Conservation (phyloP, 768 basidiomycete species). For the Tricholoma sp. region DNA sequence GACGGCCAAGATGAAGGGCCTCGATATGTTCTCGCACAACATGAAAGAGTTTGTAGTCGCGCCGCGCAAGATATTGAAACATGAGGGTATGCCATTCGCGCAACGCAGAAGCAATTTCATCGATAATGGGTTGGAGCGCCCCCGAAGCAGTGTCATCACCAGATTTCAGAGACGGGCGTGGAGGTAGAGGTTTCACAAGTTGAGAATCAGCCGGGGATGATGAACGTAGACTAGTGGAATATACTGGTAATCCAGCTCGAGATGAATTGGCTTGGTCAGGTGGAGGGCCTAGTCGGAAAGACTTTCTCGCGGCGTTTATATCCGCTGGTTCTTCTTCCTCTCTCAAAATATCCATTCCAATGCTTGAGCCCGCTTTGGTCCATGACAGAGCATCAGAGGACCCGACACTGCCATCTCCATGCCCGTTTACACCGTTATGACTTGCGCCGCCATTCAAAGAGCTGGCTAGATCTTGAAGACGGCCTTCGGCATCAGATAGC, state of each 20-base stretch:
- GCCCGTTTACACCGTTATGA: constrained; percentile 25
- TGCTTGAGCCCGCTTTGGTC: constrained; percentile 38
- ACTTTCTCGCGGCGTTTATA: constrained; percentile 40
- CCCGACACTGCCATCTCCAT: constrained; percentile 34
- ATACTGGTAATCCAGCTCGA: constrained; percentile 66
- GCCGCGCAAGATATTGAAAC: constrained; percentile 83
- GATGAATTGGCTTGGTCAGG: constrained; percentile 72
- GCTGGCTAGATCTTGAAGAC: constrained; percentile 70
- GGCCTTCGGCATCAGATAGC: constrained; percentile 81
- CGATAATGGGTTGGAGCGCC: constrained; percentile 80
- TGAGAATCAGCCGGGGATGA: constrained; percentile 62
- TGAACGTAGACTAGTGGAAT: constrained; percentile 72
- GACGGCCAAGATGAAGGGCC: constrained; percentile 83
- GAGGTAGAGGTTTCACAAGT: constrained; percentile 69
- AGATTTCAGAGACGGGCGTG: constrained; percentile 90
- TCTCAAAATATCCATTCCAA: constrained; percentile 50
- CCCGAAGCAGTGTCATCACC: constrained; percentile 92
- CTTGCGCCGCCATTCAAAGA: constrained; percentile 35
- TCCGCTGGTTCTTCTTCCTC: constrained; percentile 59
- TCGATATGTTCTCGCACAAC: constrained; percentile 86
- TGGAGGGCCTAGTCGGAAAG: constrained; percentile 68
- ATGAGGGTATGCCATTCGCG: constrained; percentile 94
- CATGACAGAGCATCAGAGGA: constrained; percentile 43
- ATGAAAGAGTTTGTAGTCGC: constrained; percentile 88
- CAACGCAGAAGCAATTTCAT: constrained; percentile 94